These are phyloP conservation scores for Stenogyne calaminthoides DNA, from an alignment of 305 asterid genomes.

Conservation along the genomic window DNA sequence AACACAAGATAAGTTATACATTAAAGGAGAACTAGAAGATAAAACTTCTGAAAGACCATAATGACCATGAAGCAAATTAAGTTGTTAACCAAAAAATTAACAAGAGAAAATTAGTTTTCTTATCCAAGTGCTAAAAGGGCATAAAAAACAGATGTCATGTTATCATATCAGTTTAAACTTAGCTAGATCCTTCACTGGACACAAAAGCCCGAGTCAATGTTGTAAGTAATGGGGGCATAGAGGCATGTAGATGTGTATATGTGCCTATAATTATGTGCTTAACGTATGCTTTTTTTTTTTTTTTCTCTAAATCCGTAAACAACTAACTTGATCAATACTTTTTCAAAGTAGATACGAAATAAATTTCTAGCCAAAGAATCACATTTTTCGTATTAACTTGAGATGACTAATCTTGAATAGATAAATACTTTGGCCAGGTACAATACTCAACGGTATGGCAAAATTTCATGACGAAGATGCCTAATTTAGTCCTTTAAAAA, in stretches of 20 bases:
- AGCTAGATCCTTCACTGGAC: neutral
- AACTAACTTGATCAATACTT: neutral
- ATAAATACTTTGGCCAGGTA: neutral
- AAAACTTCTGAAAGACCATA: neutral
- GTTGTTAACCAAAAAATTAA: neutral
- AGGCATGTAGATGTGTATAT: neutral
- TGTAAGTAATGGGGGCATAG: neutral
- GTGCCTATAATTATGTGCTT: neutral
- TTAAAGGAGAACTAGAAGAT: neutral
- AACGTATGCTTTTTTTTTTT: neutral
- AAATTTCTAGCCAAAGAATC: conserved; percentile 19
- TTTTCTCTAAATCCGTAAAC: neutral
- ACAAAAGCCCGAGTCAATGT: neutral
- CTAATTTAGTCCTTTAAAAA: neutral
- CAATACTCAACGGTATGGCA: neutral
- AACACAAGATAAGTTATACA: neutral
- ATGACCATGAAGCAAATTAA: neutral
- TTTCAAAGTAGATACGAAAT: neutral
- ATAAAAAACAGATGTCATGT: neutral
- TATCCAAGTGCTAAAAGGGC: neutral
- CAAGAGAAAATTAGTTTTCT: neutral
- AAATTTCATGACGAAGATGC: neutral
- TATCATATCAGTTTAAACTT: neutral
- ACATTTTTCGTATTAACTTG: conserved; percentile 4
- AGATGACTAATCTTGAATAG: neutral